Evolutionary conservation across 2,329 filamentous ascomycete genomes (phyloP).

Genomic region (Calonectria hongkongensis): DNA sequence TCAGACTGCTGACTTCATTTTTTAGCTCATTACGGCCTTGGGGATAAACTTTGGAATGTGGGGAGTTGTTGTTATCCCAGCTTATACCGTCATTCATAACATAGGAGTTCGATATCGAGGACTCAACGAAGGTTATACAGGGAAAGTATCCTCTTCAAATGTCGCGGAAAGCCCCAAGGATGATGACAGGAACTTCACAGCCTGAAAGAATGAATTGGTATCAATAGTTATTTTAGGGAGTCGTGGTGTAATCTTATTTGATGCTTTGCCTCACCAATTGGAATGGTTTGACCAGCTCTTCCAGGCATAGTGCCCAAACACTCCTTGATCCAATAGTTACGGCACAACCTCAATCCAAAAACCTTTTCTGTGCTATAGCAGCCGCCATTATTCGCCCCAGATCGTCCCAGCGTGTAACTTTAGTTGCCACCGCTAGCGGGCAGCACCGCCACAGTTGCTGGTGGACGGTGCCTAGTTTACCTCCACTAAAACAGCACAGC

Average conservation of each 20-base stretch:
- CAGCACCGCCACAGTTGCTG: slow-evolving; percentile 10
- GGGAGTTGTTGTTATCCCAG: slow-evolving; percentile 28
- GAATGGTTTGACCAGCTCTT: too few species aligned
- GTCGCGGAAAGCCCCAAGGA: neutral
- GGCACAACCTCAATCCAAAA: too few species aligned
- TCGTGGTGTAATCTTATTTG: too few species aligned
- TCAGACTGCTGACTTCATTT: neutral
- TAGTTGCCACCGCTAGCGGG: neutral
- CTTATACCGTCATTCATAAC: slow-evolving; percentile 10
- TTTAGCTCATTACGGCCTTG: slow-evolving; percentile 31
- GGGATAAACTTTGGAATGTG: slow-evolving; percentile 37
- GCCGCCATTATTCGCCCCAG: too few species aligned
- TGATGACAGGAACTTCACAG: too few species aligned
- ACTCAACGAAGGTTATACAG: neutral
- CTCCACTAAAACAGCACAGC: slow-evolving; percentile 14
- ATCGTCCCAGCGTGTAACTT: neutral
- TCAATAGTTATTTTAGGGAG: too few species aligned
- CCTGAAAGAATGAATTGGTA: too few species aligned
- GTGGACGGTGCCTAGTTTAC: neutral
- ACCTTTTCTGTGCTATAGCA: too few species aligned
- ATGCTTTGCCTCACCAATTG: too few species aligned
- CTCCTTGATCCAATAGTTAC: too few species aligned
- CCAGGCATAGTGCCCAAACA: too few species aligned
- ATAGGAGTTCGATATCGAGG: neutral
- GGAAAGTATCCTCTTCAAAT: neutral